Evolutionary conservation across 352 stramenopile genomes (phyloP).

Genomic region (Pythium scleroteichum): DNA sequence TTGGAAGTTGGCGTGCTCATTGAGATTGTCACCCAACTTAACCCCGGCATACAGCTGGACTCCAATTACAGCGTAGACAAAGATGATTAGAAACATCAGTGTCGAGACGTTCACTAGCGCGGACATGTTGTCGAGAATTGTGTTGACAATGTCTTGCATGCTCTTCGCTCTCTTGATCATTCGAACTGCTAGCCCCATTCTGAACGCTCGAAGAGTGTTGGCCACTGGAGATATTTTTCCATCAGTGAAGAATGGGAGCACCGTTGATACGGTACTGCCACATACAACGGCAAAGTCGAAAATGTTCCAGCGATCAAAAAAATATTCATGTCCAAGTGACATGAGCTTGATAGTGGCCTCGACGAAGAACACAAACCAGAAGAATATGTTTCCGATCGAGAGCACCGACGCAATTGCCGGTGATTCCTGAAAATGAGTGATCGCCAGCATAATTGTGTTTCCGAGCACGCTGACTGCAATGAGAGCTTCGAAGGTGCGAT

Average conservation of each 20-base stretch:
- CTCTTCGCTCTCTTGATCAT: conserved; percentile 52
- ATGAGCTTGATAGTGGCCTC: conserved; percentile 69
- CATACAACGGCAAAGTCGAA: conserved; percentile 70
- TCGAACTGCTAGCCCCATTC: conserved; percentile 53
- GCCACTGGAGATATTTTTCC: conserved; percentile 49
- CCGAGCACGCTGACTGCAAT: conserved; percentile 37
- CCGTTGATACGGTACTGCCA: conserved; percentile 40
- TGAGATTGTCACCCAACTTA: conserved; percentile 49
- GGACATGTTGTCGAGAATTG: conserved; percentile 68
- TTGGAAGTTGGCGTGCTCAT: conserved; percentile 70
- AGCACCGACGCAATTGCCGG: conserved; percentile 19
- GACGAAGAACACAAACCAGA: conserved; percentile 57
- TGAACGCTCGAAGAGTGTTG: conserved; percentile 61
- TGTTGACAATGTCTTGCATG: conserved; percentile 68
- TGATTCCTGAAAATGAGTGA: conserved; percentile 40
- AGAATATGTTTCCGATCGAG: conserved; percentile 39
- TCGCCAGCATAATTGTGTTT: conserved; percentile 45
- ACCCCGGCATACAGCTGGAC: conserved; percentile 73
- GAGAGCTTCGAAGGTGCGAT: conserved; percentile 34
- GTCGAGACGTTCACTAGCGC: conserved; percentile 75
- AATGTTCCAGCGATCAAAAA: conserved; percentile 62
- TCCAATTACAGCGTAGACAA: conserved; percentile 78
- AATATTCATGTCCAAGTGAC: conserved; percentile 58
- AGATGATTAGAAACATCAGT: conserved; percentile 71
- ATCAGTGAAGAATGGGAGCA: conserved; percentile 42